phyloP scores from a whole-genome alignment of 1,284 basidiomycete species.

The Marasmius oreades region DNA sequence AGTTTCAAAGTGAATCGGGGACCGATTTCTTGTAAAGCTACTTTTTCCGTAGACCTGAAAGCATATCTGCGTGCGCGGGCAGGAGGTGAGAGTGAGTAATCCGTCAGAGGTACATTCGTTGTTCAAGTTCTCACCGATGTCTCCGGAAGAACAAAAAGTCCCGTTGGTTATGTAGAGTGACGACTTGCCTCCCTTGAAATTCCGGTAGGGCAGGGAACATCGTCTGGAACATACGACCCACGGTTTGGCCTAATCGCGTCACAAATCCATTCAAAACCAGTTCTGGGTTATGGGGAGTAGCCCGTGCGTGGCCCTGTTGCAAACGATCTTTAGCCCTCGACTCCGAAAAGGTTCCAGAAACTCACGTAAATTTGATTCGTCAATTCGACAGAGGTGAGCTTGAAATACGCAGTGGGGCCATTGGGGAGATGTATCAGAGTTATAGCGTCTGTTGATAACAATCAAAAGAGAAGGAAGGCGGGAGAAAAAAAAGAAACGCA shows the following conservation, averaged over 20 bases:
- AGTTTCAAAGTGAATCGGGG: conserved; percentile 97
- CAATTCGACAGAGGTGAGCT: conserved; percentile 84
- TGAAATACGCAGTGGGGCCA: conserved; percentile 97
- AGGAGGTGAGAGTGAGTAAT: conserved; percentile 1
- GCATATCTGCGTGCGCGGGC: conserved; percentile 67
- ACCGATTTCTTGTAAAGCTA: conserved; percentile 95
- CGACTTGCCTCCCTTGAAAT: conserved; percentile 95
- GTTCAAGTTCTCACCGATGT: conserved; percentile 58
- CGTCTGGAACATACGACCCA: conserved; percentile 93
- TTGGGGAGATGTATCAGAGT: conserved; percentile 89
- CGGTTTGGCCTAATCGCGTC: conserved; percentile 88
- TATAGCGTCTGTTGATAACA: conserved; percentile 67
- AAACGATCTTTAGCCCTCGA: background rate
- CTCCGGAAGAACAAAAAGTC: conserved; percentile 98
- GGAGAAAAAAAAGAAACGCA: conserved; percentile 39
- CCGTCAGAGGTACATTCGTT: background rate
- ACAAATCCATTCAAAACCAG: conserved; percentile 95
- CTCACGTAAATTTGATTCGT: conserved; percentile 82
- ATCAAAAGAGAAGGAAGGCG: conserved; percentile 12
- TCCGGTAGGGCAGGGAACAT: conserved; percentile 94
- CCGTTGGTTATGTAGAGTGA: conserved; percentile 95
- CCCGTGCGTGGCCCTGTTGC: conserved; percentile 84
- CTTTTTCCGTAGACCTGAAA: conserved; percentile 88
- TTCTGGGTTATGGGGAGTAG: conserved; percentile 93
- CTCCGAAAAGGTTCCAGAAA: background rate